phyloP scores from a whole-genome alignment of 306 rosid species.

The Medicago arabica region DNA sequence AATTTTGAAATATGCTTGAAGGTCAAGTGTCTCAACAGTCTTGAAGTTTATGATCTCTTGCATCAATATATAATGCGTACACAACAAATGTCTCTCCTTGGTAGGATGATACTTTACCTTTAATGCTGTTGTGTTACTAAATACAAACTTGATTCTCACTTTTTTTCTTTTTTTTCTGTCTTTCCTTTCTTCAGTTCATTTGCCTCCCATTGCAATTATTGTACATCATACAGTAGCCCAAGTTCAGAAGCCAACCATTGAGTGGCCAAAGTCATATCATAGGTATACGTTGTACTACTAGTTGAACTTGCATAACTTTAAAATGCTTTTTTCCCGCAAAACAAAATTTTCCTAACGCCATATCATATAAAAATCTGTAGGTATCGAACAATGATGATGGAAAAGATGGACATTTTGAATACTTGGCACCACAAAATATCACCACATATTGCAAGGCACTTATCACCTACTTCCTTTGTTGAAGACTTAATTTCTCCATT shows the following conservation, averaged over 20 bases:
- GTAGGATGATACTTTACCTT: constrained; percentile 53
- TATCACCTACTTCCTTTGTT: constrained; percentile 70
- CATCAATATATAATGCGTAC: constrained; percentile 75
- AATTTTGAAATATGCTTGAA: constrained; percentile 46
- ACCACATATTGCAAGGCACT: constrained; percentile 75
- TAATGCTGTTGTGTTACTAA: constrained; percentile 30
- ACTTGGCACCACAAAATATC: constrained; percentile 78
- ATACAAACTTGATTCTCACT: constrained; percentile 34
- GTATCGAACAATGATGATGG: constrained; percentile 64
- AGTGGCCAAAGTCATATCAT: constrained; percentile 89
- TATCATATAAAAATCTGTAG: constrained; percentile 52
- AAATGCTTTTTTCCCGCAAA: constrained; percentile 30
- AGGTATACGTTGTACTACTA: constrained; percentile 59
- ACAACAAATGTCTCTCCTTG: constrained; percentile 71
- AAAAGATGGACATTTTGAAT: constrained; percentile 73
- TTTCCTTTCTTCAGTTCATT: constrained; percentile 63
- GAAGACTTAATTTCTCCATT: constrained; percentile 84
- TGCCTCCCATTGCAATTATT: constrained; percentile 65
- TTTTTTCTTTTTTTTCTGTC: background rate
- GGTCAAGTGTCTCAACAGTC: constrained; percentile 84
- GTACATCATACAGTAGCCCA: constrained; percentile 80
- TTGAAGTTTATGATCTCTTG: constrained; percentile 75
- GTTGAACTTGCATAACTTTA: constrained; percentile 37
- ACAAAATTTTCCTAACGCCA: constrained; percentile 19
- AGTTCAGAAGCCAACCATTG: constrained; percentile 86